A percentile compares a stretch with the other conserved stretches of the same genome.
Evolutionary conservation across 2,329 filamentous ascomycete species (phyloP).

Genomic region (Tolypocladium tundrense): DNA sequence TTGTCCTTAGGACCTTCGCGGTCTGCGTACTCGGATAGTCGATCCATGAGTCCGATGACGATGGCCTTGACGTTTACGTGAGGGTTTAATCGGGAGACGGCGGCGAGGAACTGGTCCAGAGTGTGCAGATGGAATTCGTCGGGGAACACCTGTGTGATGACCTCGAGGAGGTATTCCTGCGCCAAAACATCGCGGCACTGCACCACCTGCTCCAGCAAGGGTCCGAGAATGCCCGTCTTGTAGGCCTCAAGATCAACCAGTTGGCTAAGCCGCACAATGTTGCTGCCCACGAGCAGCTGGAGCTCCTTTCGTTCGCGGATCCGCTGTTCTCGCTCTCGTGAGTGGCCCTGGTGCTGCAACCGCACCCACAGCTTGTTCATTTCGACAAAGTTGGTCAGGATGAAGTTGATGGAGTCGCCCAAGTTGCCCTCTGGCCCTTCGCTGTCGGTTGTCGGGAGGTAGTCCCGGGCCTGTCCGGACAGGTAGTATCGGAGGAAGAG

Average conservation of each 20-base stretch:
- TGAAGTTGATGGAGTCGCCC: constrained; percentile 95
- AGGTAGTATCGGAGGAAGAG: constrained; percentile 95
- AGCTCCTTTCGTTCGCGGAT: constrained; percentile 93
- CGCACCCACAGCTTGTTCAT: constrained; percentile 99
- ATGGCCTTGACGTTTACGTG: constrained; percentile 98
- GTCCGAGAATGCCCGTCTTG: constrained; percentile 79
- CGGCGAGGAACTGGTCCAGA: constrained; percentile 86
- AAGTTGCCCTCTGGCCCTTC: constrained; percentile 93
- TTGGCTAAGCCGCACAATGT: constrained; percentile 89
- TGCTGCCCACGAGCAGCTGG: constrained; percentile 91
- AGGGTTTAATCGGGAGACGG: constrained; percentile 85
- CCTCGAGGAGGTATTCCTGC: constrained; percentile 94
- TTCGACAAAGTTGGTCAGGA: constrained; percentile 97
- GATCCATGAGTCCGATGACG: constrained; percentile 95
- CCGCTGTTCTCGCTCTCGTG: constrained; percentile 82
- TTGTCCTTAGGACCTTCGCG: constrained; percentile 67
- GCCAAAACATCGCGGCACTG: constrained; percentile 95
- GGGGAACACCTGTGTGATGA: constrained; percentile 97
- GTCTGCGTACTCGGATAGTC: constrained; percentile 88
- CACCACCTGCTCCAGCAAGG: constrained; percentile 90
- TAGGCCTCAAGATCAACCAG: constrained; percentile 91
- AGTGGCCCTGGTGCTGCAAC: constrained; percentile 94
- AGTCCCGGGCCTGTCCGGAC: constrained; percentile 86
- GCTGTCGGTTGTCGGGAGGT: constrained; percentile 67
- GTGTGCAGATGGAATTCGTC: constrained; percentile 98